Conservation (phyloP, 192 early-diverging fungal genomes). For the Backusella sp. region DNA sequence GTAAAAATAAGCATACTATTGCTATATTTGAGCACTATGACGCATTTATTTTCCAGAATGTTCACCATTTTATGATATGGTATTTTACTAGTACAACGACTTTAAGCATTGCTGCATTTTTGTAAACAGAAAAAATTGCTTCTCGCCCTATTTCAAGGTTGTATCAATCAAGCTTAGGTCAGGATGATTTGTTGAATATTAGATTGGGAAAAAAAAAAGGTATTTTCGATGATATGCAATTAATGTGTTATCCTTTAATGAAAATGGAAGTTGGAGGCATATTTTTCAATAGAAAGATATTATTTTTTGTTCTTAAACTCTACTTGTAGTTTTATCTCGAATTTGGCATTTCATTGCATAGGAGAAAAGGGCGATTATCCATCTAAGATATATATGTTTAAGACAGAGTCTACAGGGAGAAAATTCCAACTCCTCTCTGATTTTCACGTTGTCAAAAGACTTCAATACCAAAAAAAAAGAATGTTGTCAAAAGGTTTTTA, state of each 20-base stretch:
- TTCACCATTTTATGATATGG: not conserved
- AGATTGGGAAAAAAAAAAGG: not conserved
- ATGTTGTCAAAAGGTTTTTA: too few relatives aligned
- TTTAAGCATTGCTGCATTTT: not conserved
- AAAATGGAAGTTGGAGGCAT: too few relatives aligned
- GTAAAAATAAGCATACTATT: not conserved
- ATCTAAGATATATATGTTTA: not conserved
- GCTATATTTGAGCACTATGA: not conserved
- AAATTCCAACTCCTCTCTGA: not conserved
- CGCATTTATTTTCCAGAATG: not conserved
- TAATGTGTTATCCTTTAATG: too few relatives aligned
- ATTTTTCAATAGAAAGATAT: too few relatives aligned
- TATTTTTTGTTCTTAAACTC: too few relatives aligned
- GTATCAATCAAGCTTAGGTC: not conserved
- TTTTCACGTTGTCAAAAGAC: not conserved
- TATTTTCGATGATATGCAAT: too few relatives aligned
- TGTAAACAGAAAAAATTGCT: not conserved
- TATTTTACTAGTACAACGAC: not conserved
- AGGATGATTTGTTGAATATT: not conserved
- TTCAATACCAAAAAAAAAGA: not conserved
- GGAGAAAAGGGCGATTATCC: too few relatives aligned
- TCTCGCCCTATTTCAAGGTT: not conserved
- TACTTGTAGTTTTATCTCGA: too few relatives aligned
- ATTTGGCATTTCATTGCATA: not conserved
- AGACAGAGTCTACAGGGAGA: not conserved